Conservation (phyloP, 176 grass and related monocot genomes). For the Oropetium thomaeum region DNA sequence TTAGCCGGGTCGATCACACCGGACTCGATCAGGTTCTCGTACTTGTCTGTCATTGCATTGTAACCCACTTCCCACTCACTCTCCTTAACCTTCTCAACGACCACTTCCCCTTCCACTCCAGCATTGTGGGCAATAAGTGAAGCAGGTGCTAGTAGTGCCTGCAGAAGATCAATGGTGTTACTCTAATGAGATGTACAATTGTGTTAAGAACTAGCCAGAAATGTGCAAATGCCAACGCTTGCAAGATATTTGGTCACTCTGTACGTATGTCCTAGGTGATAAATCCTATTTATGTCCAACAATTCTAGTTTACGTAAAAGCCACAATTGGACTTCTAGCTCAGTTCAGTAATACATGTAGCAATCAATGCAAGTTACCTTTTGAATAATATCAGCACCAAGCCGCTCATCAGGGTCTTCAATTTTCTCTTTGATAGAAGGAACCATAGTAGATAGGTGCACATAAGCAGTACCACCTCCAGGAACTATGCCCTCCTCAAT, state of each 20-base stretch:
- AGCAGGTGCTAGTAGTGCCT: conserved; percentile 54
- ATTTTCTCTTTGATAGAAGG: conserved; percentile 48
- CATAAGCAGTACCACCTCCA: conserved; percentile 53
- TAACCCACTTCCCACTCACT: conserved; percentile 49
- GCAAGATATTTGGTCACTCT: background rate
- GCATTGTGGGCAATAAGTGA: conserved; percentile 56
- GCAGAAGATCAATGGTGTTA: background rate
- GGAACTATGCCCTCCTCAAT: conserved; percentile 72
- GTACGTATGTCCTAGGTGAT: background rate
- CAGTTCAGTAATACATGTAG: background rate
- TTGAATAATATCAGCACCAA: conserved; percentile 61
- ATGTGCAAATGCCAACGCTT: background rate
- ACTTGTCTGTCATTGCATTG: conserved; percentile 53
- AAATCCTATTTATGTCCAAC: background rate
- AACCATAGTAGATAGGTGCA: conserved; percentile 51
- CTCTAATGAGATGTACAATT: background rate
- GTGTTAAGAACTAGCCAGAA: background rate
- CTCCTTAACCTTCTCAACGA: conserved; percentile 57
- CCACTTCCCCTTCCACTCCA: conserved; percentile 62
- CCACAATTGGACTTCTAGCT: background rate
- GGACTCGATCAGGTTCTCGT: conserved; percentile 53
- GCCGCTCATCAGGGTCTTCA: conserved; percentile 51
- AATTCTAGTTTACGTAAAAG: background rate
- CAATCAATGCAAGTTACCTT: conserved; percentile 52
- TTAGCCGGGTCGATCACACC: conserved; percentile 65